Conservation (phyloP, 2,329 filamentous ascomycete genomes). For the Aureobasidium sp. region DNA sequence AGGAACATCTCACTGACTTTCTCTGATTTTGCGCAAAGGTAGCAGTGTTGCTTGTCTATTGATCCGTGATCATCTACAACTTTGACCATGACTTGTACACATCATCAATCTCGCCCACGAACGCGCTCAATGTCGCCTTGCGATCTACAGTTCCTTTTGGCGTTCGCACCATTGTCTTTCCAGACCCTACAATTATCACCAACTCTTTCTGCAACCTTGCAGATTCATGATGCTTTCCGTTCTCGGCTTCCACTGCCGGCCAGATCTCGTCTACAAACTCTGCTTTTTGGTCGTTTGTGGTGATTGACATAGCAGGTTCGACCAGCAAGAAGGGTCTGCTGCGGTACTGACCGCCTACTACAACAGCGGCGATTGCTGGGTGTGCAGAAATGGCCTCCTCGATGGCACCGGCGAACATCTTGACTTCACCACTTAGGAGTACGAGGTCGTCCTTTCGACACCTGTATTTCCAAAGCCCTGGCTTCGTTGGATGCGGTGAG, state of each 20-base stretch:
- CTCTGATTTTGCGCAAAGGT: not conserved
- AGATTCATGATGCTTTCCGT: not conserved
- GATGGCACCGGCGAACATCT: constrained; percentile 8
- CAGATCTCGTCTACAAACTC: constrained; percentile 3
- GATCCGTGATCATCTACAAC: not conserved
- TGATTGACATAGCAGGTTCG: not conserved
- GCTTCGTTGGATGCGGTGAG: constrained; percentile 1
- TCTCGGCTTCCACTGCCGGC: constrained; percentile 1
- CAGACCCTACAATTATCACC: not conserved
- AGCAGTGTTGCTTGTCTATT: too few relatives aligned
- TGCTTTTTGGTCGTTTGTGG: not conserved
- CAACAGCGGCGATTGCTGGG: not conserved
- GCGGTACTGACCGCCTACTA: constrained; percentile 6
- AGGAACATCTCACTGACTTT: not conserved
- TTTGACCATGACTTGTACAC: not conserved
- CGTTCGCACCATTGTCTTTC: not conserved
- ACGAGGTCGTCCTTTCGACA: constrained; percentile 9
- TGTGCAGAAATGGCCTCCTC: constrained; percentile 5
- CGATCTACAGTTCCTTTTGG: constrained; percentile 6
- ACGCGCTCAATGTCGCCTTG: not conserved
- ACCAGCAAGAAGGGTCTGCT: constrained; percentile 9
- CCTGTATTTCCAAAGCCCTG: constrained; percentile 5
- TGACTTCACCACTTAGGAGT: constrained; percentile 6
- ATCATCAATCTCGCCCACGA: constrained; percentile 1
- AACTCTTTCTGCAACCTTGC: not conserved